Evolutionary conservation across 345 rosid genomes (phyloP).

Genomic region (Acer negundo): DNA sequence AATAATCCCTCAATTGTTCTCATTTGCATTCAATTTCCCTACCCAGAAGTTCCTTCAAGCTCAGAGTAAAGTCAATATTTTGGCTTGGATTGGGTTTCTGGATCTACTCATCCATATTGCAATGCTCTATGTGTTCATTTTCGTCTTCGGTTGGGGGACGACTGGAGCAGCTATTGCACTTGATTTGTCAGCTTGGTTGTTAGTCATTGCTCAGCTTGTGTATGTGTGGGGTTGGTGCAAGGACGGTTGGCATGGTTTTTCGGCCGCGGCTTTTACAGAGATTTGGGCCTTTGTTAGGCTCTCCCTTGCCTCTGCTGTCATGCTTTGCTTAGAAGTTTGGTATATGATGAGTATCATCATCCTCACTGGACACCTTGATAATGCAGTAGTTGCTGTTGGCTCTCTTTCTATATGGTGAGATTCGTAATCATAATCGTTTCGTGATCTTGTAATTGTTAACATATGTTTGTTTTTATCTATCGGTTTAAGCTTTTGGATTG

Average conservation of each 20-base stretch:
- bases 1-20: slow-evolving; percentile 64
- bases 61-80: slow-evolving; percentile 60
- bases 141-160: slow-evolving; percentile 46
- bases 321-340: slow-evolving; percentile 88
- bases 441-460: too few relatives aligned
- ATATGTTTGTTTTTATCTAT: too few relatives aligned
- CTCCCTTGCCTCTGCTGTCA: slow-evolving; percentile 76
- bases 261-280: slow-evolving; percentile 62
- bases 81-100: slow-evolving; percentile 59
- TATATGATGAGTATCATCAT: slow-evolving; percentile 79
- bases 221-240: slow-evolving; percentile 63
- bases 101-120: slow-evolving; percentile 44
- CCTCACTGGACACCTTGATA: slow-evolving; percentile 69
- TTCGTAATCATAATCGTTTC: neutral
- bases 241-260: slow-evolving; percentile 69
- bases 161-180: slow-evolving; percentile 73
- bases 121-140: slow-evolving; percentile 52
- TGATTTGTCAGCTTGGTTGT: slow-evolving; percentile 52
- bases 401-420: slow-evolving; percentile 82
- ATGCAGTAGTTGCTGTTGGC: slow-evolving; percentile 71
- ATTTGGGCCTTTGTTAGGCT: slow-evolving; percentile 77
- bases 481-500: too few relatives aligned
- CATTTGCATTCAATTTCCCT: slow-evolving; percentile 65
- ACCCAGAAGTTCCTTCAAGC: slow-evolving; percentile 78
- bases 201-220: slow-evolving; percentile 43